A percentile compares a stretch with the other conserved stretches of the same genome.
Evolutionary conservation across 2,329 filamentous ascomycete species (phyloP).

Genomic region (Calonectria naviculata): DNA sequence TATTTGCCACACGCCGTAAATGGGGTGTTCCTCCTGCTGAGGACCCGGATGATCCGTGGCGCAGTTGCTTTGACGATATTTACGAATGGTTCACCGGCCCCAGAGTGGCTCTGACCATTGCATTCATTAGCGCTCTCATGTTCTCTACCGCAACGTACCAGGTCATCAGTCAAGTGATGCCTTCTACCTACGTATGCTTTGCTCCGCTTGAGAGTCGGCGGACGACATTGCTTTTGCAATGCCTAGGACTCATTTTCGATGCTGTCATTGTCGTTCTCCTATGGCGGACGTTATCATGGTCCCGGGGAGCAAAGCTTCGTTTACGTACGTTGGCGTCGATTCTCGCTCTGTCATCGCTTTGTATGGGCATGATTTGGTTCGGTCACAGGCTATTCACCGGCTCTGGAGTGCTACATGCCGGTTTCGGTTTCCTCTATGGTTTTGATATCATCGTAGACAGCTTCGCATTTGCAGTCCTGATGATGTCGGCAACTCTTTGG

Average conservation of each 20-base stretch:
- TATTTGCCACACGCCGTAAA: slow-evolving; percentile 49
- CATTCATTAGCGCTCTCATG: slow-evolving; percentile 49
- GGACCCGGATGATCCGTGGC: slow-evolving; percentile 60
- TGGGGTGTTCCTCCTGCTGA: slow-evolving; percentile 44
- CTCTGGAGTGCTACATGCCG: slow-evolving; percentile 34
- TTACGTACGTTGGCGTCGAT: slow-evolving; percentile 58
- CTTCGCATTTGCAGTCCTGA: slow-evolving; percentile 55
- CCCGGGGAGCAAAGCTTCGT: slow-evolving; percentile 58
- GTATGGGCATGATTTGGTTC: slow-evolving; percentile 51
- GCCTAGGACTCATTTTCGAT: slow-evolving; percentile 58
- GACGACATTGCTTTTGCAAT: slow-evolving; percentile 53
- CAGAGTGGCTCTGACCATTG: slow-evolving; percentile 47
- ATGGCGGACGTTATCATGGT: slow-evolving; percentile 65
- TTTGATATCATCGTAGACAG: slow-evolving; percentile 63
- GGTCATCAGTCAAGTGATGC: slow-evolving; percentile 48
- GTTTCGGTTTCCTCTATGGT: slow-evolving; percentile 57
- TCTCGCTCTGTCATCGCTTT: slow-evolving; percentile 53
- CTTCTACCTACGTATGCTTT: slow-evolving; percentile 66
- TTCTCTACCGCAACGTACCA: slow-evolving; percentile 57
- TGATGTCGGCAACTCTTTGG: slow-evolving; percentile 58
- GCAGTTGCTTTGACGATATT: slow-evolving; percentile 59
- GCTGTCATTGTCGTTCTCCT: slow-evolving; percentile 57
- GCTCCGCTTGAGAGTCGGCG: slow-evolving; percentile 51
- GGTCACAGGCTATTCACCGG: slow-evolving; percentile 43
- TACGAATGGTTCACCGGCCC: slow-evolving; percentile 58